Evolutionary conservation across 768 basidiomycete genomes (phyloP).

Genomic region (Tulasnella sp.): DNA sequence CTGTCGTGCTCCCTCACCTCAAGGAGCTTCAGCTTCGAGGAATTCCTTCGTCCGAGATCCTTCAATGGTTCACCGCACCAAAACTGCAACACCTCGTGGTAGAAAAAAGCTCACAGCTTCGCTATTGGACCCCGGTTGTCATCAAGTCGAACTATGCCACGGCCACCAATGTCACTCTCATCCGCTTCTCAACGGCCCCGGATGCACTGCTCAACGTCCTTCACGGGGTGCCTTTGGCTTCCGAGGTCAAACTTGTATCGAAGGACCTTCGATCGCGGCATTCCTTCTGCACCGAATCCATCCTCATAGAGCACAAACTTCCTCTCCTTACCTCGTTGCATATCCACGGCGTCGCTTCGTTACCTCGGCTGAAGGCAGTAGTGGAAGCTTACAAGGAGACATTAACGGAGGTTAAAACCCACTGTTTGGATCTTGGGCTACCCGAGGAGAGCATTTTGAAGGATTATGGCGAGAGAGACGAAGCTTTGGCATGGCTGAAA

Average conservation of each 20-base stretch:
- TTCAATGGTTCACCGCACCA: not conserved
- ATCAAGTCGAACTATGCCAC: constrained; percentile 6
- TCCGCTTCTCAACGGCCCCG: not conserved
- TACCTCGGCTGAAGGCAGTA: not conserved
- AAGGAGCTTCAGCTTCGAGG: not conserved
- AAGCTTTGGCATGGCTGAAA: not conserved
- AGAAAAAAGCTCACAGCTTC: not conserved
- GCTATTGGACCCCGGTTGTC: not conserved
- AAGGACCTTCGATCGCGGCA: not conserved
- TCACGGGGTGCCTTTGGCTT: not conserved
- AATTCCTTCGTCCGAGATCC: not conserved
- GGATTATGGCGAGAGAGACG: not conserved
- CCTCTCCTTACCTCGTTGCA: not conserved
- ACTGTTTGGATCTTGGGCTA: not conserved
- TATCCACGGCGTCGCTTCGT: not conserved
- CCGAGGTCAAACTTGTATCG: not conserved
- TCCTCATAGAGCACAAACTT: not conserved
- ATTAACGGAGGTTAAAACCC: not conserved
- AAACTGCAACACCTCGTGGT: not conserved
- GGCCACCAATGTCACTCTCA: not conserved
- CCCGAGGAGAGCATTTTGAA: not conserved
- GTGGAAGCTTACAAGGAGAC: not conserved
- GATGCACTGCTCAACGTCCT: not conserved
- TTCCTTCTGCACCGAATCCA: not conserved
- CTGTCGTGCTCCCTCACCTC: not conserved